phyloP scores from a whole-genome alignment of 176 grass and related monocot species.

The Juncus inflexus region DNA sequence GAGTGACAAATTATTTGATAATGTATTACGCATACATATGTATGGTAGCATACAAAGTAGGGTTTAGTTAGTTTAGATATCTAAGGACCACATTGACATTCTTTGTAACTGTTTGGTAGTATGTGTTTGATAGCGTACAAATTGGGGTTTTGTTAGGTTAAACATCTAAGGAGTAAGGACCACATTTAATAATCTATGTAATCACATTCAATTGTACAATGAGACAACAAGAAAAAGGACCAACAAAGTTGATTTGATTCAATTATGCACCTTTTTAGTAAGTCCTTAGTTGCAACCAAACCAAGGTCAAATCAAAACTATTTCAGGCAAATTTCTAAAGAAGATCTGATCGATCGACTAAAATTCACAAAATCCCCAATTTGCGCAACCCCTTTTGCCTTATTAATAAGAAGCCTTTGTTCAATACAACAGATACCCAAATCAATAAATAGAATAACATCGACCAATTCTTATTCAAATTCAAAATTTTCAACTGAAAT shows the following conservation, averaged over 20 bases:
- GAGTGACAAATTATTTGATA: constrained; percentile 16
- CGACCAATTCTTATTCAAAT: too few relatives aligned
- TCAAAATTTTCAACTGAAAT: background rate
- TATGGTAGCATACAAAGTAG: background rate
- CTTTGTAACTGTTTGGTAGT: too few relatives aligned
- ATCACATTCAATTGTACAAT: too few relatives aligned
- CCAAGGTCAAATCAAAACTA: background rate
- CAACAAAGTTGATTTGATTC: background rate
- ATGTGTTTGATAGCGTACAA: background rate
- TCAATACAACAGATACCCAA: background rate
- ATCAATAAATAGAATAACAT: background rate
- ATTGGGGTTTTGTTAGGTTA: constrained; percentile 1
- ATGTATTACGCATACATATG: background rate
- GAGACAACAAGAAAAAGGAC: constrained; percentile 2
- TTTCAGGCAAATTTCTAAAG: constrained; percentile 2
- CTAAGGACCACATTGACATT: background rate
- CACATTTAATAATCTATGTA: too few relatives aligned
- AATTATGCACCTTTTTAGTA: background rate
- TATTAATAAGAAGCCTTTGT: constrained; percentile 3
- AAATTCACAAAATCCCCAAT: background rate
- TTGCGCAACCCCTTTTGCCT: background rate
- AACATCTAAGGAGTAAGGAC: background rate
- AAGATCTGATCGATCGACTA: background rate
- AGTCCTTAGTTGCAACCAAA: constrained; percentile 13
- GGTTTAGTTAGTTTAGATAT: constrained; percentile 16